A percentile compares a stretch with the other conserved stretches of the same genome.
Conservation (phyloP, 768 basidiomycete species). For the Cantharellus anzutake region DNA sequence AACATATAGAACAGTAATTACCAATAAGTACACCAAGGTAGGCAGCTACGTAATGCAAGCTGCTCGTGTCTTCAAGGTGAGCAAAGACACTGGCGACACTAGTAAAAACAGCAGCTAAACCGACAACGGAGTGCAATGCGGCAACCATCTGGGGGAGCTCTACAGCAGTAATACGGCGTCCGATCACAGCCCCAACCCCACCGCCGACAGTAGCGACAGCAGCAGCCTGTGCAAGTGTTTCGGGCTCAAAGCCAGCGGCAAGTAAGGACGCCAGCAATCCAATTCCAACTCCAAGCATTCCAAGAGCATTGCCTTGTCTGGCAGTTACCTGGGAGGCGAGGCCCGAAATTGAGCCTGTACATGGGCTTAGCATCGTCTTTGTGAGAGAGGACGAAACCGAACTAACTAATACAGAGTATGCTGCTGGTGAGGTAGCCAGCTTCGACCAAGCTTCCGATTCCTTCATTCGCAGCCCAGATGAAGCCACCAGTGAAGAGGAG, state of each 20-base stretch:
- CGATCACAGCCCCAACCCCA: conserved; percentile 47
- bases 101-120: conserved; percentile 75
- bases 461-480: conserved; percentile 62
- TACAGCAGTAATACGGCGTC: conserved; percentile 68
- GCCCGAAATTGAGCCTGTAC: conserved; percentile 55
- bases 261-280: conserved; percentile 65
- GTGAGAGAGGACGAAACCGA: neutral
- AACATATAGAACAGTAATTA: neutral
- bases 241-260: conserved; percentile 66
- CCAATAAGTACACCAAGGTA: conserved; percentile 77
- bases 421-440: conserved; percentile 76
- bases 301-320: conserved; percentile 75
- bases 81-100: conserved; percentile 66
- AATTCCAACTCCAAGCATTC: conserved; percentile 66
- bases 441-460: conserved; percentile 71
- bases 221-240: conserved; percentile 59
- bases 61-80: conserved; percentile 34
- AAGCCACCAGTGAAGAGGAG: conserved; percentile 70
- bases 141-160: conserved; percentile 71
- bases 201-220: conserved; percentile 61
- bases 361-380: neutral
- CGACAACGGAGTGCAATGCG: conserved; percentile 78
- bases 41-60: conserved; percentile 62
- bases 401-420: conserved; percentile 61
- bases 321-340: conserved; percentile 65